Conservation (phyloP, 2,329 filamentous ascomycete genomes). For the Nemania serpens region DNA sequence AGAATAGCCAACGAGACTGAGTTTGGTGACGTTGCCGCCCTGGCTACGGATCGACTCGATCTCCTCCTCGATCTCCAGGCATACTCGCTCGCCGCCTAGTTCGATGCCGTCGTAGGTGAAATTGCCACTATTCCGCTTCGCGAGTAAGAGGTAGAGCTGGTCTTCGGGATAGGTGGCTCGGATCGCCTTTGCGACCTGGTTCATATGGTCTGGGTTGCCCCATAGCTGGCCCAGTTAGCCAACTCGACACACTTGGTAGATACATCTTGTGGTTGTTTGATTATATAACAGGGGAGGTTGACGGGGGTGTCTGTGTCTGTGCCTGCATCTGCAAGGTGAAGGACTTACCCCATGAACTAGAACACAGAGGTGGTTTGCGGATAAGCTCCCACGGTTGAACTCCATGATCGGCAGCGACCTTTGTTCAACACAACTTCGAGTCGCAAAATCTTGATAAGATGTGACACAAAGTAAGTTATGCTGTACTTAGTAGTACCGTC, state of each 20-base stretch:
- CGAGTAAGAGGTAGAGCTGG: constrained; percentile 70
- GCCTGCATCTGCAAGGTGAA: constrained; percentile 20
- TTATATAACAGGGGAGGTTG: too few relatives aligned
- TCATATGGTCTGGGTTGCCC: constrained; percentile 78
- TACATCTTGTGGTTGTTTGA: background rate
- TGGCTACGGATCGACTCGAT: constrained; percentile 59
- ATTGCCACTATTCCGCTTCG: constrained; percentile 73
- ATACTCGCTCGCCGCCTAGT: constrained; percentile 68
- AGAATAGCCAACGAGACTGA: constrained; percentile 89
- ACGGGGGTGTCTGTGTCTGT: too few relatives aligned
- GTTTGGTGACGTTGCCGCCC: constrained; percentile 75
- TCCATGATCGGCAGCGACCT: constrained; percentile 44
- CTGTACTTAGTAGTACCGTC: background rate
- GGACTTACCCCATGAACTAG: constrained; percentile 73
- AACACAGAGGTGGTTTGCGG: constrained; percentile 74
- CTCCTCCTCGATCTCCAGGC: constrained; percentile 69
- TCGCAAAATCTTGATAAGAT: background rate
- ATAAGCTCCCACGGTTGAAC: constrained; percentile 55
- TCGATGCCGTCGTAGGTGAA: constrained; percentile 75
- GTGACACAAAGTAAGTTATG: background rate
- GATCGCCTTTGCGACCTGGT: constrained; percentile 67
- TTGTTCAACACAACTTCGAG: background rate
- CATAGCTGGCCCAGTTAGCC: constrained; percentile 60
- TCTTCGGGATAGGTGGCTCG: constrained; percentile 65
- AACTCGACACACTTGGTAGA: constrained; percentile 11